Percentiles rank a stretch among this genome's conserved stretches.
Evolutionary conservation across 345 rosid species (phyloP).

Genomic region (Erucastrum elatum): DNA sequence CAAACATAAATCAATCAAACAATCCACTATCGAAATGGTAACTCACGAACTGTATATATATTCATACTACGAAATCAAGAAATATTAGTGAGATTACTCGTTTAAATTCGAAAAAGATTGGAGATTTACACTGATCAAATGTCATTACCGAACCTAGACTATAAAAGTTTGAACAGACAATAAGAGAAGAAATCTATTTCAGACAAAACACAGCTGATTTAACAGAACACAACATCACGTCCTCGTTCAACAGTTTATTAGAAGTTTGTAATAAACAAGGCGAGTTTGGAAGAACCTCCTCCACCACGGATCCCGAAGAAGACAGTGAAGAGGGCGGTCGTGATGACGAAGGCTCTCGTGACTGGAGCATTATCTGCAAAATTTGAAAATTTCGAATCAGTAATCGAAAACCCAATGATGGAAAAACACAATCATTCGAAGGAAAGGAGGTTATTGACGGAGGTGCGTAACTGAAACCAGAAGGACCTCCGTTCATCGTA

Average conservation of each 20-base stretch:
- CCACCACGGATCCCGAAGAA: constrained; percentile 81
- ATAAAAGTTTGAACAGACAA: neutral
- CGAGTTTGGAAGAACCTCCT: constrained; percentile 49
- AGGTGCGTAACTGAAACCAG: constrained; percentile 76
- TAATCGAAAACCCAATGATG: constrained; percentile 11
- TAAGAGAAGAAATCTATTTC: neutral
- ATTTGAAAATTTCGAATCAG: neutral
- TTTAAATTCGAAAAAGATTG: no score
- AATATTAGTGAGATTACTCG: neutral
- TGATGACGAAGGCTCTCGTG: constrained; percentile 63
- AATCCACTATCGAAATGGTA: neutral
- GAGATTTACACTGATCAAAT: no score
- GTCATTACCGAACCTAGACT: neutral
- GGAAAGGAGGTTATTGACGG: neutral
- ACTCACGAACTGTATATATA: no score
- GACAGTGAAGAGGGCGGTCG: constrained; percentile 66
- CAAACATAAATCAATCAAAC: neutral
- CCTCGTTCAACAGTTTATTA: no score
- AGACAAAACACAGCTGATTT: neutral
- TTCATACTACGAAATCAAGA: no score
- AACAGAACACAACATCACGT: neutral
- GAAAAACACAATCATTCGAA: neutral
- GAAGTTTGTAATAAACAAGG: constrained; percentile 40
- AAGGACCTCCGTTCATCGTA: constrained; percentile 96
- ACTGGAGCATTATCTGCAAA: constrained; percentile 84